A percentile compares a stretch with the other conserved stretches of the same genome.
phyloP scores from a whole-genome alignment of 2,329 filamentous ascomycete species.

The Xylaria sp. region DNA sequence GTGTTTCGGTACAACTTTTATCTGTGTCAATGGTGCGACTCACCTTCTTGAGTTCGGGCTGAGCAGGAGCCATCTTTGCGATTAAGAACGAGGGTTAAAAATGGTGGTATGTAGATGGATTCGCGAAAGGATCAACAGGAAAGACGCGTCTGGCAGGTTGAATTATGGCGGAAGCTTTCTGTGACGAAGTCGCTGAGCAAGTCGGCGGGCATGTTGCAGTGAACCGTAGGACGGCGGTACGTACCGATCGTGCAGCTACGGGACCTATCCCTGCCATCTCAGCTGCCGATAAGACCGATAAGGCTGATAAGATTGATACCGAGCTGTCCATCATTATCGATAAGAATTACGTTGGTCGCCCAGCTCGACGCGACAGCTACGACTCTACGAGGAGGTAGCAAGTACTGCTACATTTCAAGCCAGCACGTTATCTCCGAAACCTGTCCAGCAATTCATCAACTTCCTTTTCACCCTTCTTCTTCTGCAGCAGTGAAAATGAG shows the following conservation, averaged over 20 bases:
- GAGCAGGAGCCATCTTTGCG: slow-evolving; percentile 87
- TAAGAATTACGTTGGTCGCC: background rate
- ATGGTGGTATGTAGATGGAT: background rate
- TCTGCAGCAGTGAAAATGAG: slow-evolving; percentile 39
- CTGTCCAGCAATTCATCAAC: background rate
- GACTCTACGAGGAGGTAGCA: background rate
- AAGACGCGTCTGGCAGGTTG: slow-evolving; percentile 7
- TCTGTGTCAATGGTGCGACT: background rate
- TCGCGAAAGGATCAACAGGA: slow-evolving; percentile 13
- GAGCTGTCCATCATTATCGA: background rate
- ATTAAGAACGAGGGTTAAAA: background rate
- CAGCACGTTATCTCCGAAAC: background rate
- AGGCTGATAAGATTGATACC: background rate
- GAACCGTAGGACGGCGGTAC: background rate
- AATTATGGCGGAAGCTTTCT: slow-evolving; percentile 11
- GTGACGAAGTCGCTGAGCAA: background rate
- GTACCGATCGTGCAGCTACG: background rate
- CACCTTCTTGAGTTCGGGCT: slow-evolving; percentile 98
- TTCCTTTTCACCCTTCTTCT: slow-evolving; percentile 14
- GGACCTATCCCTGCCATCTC: background rate
- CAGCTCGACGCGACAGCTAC: background rate
- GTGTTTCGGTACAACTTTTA: slow-evolving; percentile 8
- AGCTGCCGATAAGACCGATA: background rate
- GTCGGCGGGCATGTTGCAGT: background rate
- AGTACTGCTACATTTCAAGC: background rate